A percentile compares a stretch with the other conserved stretches of the same genome.
phyloP scores from a whole-genome alignment of 371 early-diverging fungal genomes.

The Vairimorpha ceranae region DNA sequence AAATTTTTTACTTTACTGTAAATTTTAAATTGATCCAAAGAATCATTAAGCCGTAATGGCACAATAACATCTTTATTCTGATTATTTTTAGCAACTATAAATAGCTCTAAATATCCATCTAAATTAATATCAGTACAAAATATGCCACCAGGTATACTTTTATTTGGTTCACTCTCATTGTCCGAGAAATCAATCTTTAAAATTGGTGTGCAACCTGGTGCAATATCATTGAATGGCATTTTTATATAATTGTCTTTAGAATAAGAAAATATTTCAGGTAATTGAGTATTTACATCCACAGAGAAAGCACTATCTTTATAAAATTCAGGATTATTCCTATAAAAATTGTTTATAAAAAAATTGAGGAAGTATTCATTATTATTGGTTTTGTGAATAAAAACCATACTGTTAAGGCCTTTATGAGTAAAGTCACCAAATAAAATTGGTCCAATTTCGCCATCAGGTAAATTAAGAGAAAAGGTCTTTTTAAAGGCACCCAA shows the following conservation, averaged over 20 bases:
- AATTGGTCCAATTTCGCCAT: slow-evolving; percentile 40
- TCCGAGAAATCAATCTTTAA: slow-evolving; percentile 1
- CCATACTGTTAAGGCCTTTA: slow-evolving; percentile 40
- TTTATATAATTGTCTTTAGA: background rate
- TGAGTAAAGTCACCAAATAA: slow-evolving; percentile 54
- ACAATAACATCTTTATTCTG: background rate
- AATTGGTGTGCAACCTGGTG: slow-evolving; percentile 6
- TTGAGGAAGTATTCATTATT: slow-evolving; percentile 27
- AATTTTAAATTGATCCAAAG: background rate
- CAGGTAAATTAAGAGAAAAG: slow-evolving; percentile 18
- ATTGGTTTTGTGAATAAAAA: slow-evolving; percentile 19
- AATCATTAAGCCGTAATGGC: slow-evolving; percentile 3
- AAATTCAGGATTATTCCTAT: background rate
- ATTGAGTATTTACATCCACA: background rate
- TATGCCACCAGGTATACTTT: slow-evolving; percentile 27
- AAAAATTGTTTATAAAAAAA: slow-evolving; percentile 23
- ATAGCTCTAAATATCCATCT: slow-evolving; percentile 24
- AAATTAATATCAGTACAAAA: slow-evolving; percentile 27
- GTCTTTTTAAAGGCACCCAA: background rate
- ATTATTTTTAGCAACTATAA: slow-evolving; percentile 15
- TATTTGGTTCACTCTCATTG: background rate
- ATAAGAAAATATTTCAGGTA: slow-evolving; percentile 5
- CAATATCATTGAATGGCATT: background rate
- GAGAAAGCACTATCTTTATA: slow-evolving; percentile 11
- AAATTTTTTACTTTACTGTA: slow-evolving; percentile 2